Evolutionary conservation across 352 stramenopile genomes (phyloP).

Genomic region (Pythium utonaiense): DNA sequence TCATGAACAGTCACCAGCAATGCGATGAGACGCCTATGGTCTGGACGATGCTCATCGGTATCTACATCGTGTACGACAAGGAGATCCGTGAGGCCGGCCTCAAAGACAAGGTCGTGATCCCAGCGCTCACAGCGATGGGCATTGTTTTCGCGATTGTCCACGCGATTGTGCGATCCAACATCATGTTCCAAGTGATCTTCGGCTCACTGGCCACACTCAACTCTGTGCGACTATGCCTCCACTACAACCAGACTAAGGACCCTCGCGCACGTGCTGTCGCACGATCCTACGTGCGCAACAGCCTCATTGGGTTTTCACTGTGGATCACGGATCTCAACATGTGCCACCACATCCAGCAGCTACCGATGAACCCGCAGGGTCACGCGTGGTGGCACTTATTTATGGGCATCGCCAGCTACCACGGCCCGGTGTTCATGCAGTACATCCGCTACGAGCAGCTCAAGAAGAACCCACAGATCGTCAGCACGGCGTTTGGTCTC

Average conservation of each 20-base stretch:
- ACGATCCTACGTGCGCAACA: slow-evolving; percentile 50
- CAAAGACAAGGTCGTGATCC: slow-evolving; percentile 34
- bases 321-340: slow-evolving; percentile 79
- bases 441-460: slow-evolving; percentile 76
- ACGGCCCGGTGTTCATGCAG: slow-evolving; percentile 79
- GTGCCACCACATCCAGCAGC: slow-evolving; percentile 43
- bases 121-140: slow-evolving; percentile 42
- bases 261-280: slow-evolving; percentile 45
- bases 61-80: slow-evolving; percentile 78
- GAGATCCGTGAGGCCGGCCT: slow-evolving; percentile 48
- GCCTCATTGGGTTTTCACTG: slow-evolving; percentile 54
- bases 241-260: slow-evolving; percentile 53
- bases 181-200: slow-evolving; percentile 71
- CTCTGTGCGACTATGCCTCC: slow-evolving; percentile 37
- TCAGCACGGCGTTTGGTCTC: slow-evolving; percentile 37
- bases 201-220: slow-evolving; percentile 43
- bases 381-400: slow-evolving; percentile 84
- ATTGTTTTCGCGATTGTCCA: slow-evolving; percentile 60
- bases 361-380: slow-evolving; percentile 67
- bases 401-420: slow-evolving; percentile 72
- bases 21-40: slow-evolving; percentile 84
- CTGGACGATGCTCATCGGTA: slow-evolving; percentile 67
- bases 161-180: slow-evolving; percentile 69
- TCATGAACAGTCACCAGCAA: slow-evolving; percentile 43
- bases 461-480: slow-evolving; percentile 48